Evolutionary conservation across 345 rosid genomes (phyloP).

Genomic region (Linum tenue): DNA sequence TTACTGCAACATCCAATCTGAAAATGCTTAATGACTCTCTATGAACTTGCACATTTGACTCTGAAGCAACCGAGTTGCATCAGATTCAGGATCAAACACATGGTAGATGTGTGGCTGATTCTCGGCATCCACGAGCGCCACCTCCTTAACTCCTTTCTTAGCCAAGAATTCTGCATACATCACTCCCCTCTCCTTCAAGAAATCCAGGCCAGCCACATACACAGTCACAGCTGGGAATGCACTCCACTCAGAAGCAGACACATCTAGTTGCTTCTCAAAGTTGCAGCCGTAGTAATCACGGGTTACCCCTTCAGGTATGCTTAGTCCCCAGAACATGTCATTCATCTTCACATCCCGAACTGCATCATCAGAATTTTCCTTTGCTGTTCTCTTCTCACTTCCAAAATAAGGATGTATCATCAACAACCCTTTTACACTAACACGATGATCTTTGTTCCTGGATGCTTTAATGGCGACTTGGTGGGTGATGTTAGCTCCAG

Average conservation of each 20-base stretch:
- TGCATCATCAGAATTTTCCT: constrained; percentile 26
- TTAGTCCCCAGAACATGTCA: constrained; percentile 53
- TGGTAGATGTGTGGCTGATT: constrained; percentile 43
- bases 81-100: constrained; percentile 37
- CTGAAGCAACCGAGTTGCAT: constrained; percentile 41
- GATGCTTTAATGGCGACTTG: constrained; percentile 31
- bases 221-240: constrained; percentile 37
- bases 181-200: constrained; percentile 53
- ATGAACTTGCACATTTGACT: constrained; percentile 40
- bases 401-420: constrained; percentile 53
- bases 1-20: not conserved
- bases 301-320: constrained; percentile 35
- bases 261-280: constrained; percentile 24
- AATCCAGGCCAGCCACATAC: constrained; percentile 49
- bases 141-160: constrained; percentile 34
- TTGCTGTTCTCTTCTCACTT: constrained; percentile 40
- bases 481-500: constrained; percentile 59
- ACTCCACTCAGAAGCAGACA: constrained; percentile 31
- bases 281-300: constrained; percentile 50
- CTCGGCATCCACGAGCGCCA: constrained; percentile 31
- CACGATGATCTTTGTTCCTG: constrained; percentile 10
- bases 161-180: constrained; percentile 40
- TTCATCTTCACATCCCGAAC: constrained; percentile 26
- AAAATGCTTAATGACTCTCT: constrained; percentile 14
- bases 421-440: constrained; percentile 35